These are phyloP conservation scores for Hsuehochloa calcarea DNA, from an alignment of 176 grass and related monocot genomes.

Conservation along the genomic window DNA sequence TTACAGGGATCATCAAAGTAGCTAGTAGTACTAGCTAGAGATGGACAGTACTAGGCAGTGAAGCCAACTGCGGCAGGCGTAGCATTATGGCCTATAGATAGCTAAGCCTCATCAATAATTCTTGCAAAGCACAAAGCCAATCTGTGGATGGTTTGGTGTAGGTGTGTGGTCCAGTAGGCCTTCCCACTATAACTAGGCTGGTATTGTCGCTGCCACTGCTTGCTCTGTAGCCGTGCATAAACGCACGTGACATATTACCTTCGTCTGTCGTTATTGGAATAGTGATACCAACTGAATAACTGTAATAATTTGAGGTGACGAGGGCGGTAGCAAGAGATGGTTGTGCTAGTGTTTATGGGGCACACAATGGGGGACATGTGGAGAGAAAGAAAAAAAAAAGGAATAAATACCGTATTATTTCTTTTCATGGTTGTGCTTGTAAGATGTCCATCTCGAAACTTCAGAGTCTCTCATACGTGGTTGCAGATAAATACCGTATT, in stretches of 20 bases:
- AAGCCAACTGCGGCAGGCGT: conserved; percentile 10
- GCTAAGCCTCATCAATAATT: conserved; percentile 29
- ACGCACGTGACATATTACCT: conserved; percentile 45
- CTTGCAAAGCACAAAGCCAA: conserved; percentile 19
- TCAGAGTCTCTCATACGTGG: not conserved
- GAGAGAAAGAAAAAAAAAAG: not conserved
- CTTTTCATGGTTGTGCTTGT: not conserved
- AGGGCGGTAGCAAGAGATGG: conserved; percentile 25
- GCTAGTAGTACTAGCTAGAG: not conserved
- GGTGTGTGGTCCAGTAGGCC: conserved; percentile 40
- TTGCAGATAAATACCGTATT: not conserved
- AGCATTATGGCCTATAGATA: not conserved
- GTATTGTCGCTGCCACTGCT: conserved; percentile 21
- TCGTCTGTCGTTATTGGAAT: conserved; percentile 18
- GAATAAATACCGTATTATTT: conserved; percentile 3
- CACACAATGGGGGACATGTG: not conserved
- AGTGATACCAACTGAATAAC: conserved; percentile 45
- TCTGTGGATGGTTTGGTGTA: not conserved
- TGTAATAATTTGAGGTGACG: conserved; percentile 41
- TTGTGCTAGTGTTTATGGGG: not conserved
- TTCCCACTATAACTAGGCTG: conserved; percentile 11
- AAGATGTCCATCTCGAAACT: not conserved
- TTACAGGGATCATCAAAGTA: not conserved
- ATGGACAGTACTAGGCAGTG: not conserved
- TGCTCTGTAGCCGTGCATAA: conserved; percentile 25